A percentile compares a stretch with the other conserved stretches of the same genome.
Evolutionary conservation across 768 basidiomycete genomes (phyloP).

Genomic region (Melanogaster broomeanus): DNA sequence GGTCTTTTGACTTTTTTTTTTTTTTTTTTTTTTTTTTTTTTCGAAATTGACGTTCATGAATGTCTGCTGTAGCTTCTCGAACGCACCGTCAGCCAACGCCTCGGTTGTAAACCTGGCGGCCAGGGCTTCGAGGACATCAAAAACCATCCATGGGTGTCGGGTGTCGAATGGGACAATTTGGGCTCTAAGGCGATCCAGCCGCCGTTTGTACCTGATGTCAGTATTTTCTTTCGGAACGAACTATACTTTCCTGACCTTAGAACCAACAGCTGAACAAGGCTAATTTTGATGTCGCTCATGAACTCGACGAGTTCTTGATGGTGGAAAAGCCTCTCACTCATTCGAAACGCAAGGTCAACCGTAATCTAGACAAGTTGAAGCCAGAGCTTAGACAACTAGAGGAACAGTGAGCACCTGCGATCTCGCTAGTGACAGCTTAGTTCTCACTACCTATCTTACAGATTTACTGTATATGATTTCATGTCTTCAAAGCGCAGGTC

Average conservation of each 20-base stretch:
- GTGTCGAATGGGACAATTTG: slow-evolving; percentile 79
- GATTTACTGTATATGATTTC: slow-evolving; percentile 91
- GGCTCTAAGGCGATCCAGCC: slow-evolving; percentile 71
- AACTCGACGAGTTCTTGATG: slow-evolving; percentile 95
- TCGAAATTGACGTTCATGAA: slow-evolving; percentile 10
- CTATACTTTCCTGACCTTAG: slow-evolving; percentile 1
- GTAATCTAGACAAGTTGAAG: slow-evolving; percentile 84
- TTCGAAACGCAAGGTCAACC: slow-evolving; percentile 85
- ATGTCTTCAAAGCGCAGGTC: slow-evolving; percentile 68
- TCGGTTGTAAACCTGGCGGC: slow-evolving; percentile 76
- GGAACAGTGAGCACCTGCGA: slow-evolving; percentile 66
- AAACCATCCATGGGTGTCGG: slow-evolving; percentile 81
- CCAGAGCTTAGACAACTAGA: slow-evolving; percentile 91
- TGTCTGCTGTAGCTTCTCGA: slow-evolving; percentile 68
- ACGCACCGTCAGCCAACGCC: slow-evolving; percentile 70
- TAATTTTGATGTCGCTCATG: slow-evolving; percentile 98
- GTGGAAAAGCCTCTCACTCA: slow-evolving; percentile 98
- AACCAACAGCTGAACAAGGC: slow-evolving; percentile 79
- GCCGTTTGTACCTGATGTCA: slow-evolving; percentile 90
- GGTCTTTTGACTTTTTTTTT: slow-evolving; percentile 26
- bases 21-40: slow-evolving; percentile 11
- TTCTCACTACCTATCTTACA: slow-evolving; percentile 31
- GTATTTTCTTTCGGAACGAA: slow-evolving; percentile 34
- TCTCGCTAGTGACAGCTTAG: background rate
- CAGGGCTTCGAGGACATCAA: slow-evolving; percentile 79